Percentiles rank a stretch among this genome's conserved stretches.
Evolutionary conservation across 768 basidiomycete genomes (phyloP).

Genomic region (Leucocoprinus birnbaumii): DNA sequence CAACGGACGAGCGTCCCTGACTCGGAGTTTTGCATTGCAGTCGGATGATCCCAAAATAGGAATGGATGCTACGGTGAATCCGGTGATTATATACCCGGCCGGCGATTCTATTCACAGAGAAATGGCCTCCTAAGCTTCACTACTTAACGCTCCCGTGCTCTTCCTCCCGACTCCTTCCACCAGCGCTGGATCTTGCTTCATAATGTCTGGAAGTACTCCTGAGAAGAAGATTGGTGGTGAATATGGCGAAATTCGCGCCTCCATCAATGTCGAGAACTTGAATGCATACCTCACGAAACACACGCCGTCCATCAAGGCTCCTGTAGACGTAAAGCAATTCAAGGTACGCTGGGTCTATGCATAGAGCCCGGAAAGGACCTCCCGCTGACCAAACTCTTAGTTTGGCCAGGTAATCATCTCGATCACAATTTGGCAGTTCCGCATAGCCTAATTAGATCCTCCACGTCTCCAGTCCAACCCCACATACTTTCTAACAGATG

Average conservation of each 20-base stretch:
- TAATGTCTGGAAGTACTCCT: conserved; percentile 17
- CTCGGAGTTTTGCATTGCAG: too few species aligned
- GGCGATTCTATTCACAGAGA: too few species aligned
- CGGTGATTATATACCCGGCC: too few species aligned
- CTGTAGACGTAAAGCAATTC: conserved; percentile 88
- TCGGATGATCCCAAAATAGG: too few species aligned
- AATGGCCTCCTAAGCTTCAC: too few species aligned
- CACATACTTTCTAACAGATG: conserved; percentile 89
- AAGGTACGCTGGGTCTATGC: conserved; percentile 51
- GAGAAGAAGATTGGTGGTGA: conserved; percentile 68
- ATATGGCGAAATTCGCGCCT: conserved; percentile 70
- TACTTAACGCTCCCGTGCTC: too few species aligned
- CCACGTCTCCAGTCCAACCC: conserved; percentile 96
- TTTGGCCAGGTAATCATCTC: conserved; percentile 72
- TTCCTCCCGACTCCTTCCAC: neutral
- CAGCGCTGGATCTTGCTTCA: conserved; percentile 19
- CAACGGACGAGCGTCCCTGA: too few species aligned
- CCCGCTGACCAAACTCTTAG: conserved; percentile 32
- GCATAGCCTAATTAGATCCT: conserved; percentile 1
- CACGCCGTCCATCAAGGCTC: conserved; percentile 53
- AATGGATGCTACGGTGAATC: neutral
- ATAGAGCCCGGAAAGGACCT: neutral
- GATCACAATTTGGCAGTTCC: neutral
- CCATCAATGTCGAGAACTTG: conserved; percentile 60
- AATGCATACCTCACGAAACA: conserved; percentile 61